phyloP scores from a whole-genome alignment of 2,329 filamentous ascomycete genomes.

The Fusarium pseudograminearum region DNA sequence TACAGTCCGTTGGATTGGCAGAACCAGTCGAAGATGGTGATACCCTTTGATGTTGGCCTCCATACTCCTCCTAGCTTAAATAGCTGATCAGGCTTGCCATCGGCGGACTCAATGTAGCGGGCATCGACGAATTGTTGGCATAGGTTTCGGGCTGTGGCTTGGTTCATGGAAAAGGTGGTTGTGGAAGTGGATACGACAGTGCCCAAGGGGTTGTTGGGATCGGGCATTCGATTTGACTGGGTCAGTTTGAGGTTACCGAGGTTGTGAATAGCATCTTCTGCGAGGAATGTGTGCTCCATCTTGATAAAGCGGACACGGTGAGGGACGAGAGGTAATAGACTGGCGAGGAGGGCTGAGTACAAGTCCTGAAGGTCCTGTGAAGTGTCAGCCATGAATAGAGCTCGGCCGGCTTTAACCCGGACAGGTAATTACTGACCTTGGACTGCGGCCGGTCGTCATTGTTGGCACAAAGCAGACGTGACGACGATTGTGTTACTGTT shows the following conservation, averaged over 20 bases:
- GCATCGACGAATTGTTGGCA: constrained; percentile 95
- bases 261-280: constrained; percentile 98
- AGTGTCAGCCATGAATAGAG: not conserved
- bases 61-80: constrained; percentile 89
- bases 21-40: constrained; percentile 90
- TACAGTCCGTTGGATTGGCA: constrained; percentile 95
- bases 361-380: constrained; percentile 93
- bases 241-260: constrained; percentile 97
- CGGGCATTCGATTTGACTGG: constrained; percentile 98
- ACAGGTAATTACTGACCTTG: constrained; percentile 70
- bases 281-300: constrained; percentile 93
- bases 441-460: constrained; percentile 96
- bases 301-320: constrained; percentile 91
- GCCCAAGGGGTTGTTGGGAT: constrained; percentile 92
- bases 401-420: constrained; percentile 17
- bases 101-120: constrained; percentile 91
- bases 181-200: constrained; percentile 98
- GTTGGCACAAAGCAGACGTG: constrained; percentile 94
- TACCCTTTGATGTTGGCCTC: constrained; percentile 96
- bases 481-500: constrained; percentile 78
- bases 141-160: constrained; percentile 95
- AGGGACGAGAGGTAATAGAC: constrained; percentile 81
- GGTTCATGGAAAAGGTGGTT: constrained; percentile 98
- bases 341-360: constrained; percentile 95
- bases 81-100: constrained; percentile 81